A percentile compares a stretch with the other conserved stretches of the same genome.
Evolutionary conservation across 306 rosid species (phyloP).

Genomic region (Crataegus laevigata): DNA sequence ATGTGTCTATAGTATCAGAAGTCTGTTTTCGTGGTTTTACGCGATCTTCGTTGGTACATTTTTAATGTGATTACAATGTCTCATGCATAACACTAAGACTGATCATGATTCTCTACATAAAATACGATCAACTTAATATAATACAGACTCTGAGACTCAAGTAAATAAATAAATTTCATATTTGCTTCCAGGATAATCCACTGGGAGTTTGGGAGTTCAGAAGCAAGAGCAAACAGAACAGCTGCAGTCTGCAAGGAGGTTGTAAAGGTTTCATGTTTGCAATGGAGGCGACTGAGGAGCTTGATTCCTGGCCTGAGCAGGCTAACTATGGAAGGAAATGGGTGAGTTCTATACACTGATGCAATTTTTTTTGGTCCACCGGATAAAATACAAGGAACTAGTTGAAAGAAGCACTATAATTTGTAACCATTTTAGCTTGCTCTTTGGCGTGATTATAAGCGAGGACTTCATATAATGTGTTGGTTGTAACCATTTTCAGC

Average conservation of each 20-base stretch:
- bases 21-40: neutral
- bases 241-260: slow-evolving; percentile 15
- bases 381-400: neutral
- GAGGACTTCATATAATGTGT: neutral
- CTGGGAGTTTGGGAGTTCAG: slow-evolving; percentile 27
- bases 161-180: neutral
- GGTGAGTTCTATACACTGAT: slow-evolving; percentile 14
- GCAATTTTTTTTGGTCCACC: neutral
- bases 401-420: neutral
- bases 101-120: neutral
- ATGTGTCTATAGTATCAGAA: neutral
- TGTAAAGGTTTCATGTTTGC: slow-evolving; percentile 35
- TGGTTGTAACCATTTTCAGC: slow-evolving; percentile 13
- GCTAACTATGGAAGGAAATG: slow-evolving; percentile 23
- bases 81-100: neutral
- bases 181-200: slow-evolving; percentile 28
- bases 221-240: slow-evolving; percentile 32
- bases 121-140: neutral
- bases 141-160: neutral
- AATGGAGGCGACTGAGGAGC: slow-evolving; percentile 27
- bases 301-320: slow-evolving; percentile 31
- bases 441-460: neutral
- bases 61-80: neutral
- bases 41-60: neutral
- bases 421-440: neutral